These are phyloP conservation scores for Nicotiana benthamiana DNA, from an alignment of 257 asterid species.

Conservation along the genomic window DNA sequence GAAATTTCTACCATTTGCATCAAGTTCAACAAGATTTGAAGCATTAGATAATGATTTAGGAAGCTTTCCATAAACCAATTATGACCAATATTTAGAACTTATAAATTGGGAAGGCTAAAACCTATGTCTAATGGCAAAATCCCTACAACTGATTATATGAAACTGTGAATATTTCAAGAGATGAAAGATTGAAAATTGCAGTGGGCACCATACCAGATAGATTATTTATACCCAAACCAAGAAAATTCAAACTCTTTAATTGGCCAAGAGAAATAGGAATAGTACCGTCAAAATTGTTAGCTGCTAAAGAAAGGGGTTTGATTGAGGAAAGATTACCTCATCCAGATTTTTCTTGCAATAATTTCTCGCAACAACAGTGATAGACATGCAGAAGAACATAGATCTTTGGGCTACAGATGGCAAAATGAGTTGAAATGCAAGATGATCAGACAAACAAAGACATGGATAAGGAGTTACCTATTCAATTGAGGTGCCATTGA, in stretches of 20 bases:
- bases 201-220: slow-evolving; percentile 8
- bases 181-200: slow-evolving; percentile 5
- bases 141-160: not conserved
- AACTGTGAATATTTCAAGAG: not conserved
- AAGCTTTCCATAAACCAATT: not conserved
- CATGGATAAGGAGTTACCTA: too few relatives aligned
- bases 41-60: slow-evolving; percentile 5
- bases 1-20: not conserved
- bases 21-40: slow-evolving; percentile 2
- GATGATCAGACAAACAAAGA: too few relatives aligned
- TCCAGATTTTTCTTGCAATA: too few relatives aligned
- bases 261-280: slow-evolving; percentile 1
- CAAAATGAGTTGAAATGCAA: too few relatives aligned
- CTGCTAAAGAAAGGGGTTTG: not conserved
- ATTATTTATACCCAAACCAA: not conserved
- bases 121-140: slow-evolving; percentile 1
- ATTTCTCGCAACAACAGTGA: too few relatives aligned
- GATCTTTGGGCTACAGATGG: too few relatives aligned
- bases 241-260: not conserved
- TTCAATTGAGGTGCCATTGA: too few relatives aligned
- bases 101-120: not conserved
- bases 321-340: slow-evolving; percentile 7
- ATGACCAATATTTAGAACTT: not conserved
- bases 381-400: too few relatives aligned
- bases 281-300: not conserved